A percentile compares a stretch with the other conserved stretches of the same genome.
Conservation (phyloP, 1,139 yeast species). For the Hyphopichia fennica region DNA sequence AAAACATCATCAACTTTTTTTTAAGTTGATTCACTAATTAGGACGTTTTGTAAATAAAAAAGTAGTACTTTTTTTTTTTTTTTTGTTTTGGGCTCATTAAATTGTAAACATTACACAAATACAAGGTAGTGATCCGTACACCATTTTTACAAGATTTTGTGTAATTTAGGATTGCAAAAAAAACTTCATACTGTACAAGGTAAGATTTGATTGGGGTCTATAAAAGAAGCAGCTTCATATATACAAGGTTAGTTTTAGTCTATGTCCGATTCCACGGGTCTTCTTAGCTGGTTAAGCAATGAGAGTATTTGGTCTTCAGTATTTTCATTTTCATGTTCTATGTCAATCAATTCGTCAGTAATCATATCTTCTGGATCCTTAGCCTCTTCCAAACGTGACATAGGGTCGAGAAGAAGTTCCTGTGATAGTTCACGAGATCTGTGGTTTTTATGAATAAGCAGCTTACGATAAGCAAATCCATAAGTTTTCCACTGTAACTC, state of each 20-base stretch:
- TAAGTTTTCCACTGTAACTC: slow-evolving; percentile 36
- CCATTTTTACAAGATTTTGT: too few species aligned
- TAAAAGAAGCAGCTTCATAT: too few species aligned
- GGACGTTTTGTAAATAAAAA: slow-evolving; percentile 5
- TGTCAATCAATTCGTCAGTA: slow-evolving; percentile 21
- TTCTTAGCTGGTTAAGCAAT: not conserved
- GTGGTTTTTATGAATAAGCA: slow-evolving; percentile 22
- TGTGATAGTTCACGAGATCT: slow-evolving; percentile 19
- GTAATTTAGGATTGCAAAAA: too few species aligned
- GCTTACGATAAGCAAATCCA: slow-evolving; percentile 34
- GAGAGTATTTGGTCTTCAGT: slow-evolving; percentile 20
- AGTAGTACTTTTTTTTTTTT: not conserved
- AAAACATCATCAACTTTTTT: not conserved
- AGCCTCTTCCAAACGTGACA: slow-evolving; percentile 13
- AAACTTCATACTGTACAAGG: too few species aligned
- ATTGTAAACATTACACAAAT: too few species aligned
- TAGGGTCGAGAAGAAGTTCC: slow-evolving; percentile 22
- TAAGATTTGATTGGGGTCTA: too few species aligned
- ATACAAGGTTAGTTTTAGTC: not conserved
- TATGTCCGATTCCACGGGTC: not conserved
- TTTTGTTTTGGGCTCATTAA: too few species aligned
- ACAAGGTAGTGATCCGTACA: too few species aligned
- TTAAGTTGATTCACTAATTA: slow-evolving; percentile 4
- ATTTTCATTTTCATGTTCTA: not conserved
- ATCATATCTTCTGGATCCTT: slow-evolving; percentile 15